Base-by-base conservation (phyloP, 2,329 filamentous ascomycete genomes). In the Hypoxylon sp. region DNA sequence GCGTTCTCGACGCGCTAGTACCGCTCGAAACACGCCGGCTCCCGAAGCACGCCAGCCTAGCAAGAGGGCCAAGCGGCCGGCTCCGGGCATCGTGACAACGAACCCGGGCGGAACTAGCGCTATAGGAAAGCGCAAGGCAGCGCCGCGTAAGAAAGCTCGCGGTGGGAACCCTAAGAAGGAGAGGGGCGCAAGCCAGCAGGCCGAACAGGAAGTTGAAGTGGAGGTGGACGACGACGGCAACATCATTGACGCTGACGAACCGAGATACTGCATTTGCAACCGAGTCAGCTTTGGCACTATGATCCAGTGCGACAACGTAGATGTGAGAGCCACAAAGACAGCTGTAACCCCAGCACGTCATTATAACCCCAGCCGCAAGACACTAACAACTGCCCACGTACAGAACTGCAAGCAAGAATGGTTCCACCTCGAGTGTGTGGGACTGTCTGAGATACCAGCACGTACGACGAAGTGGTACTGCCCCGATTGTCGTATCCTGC, bases 381-480 rank as follows among this genome's bases (percentile, higher is more conserved):
- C 58, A 67, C 65, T 68, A 65, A 71, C 68, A 48, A 48, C 52
- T 45, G 54, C 63, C 55, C 58, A 48, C 56, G 53, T 60, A 63
- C 68, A 82, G 77, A 78, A 89, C 75, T 95, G 91, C 76, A 87
- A 91, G 67, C 86, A 86, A 62, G 90, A 94, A 73, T 95, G 91
- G 91, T 95, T 94, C 72, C 91, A 95, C 71, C 81, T 95, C 35
- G 85, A 87, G 62, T 95, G 91, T 69, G 88, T 95, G 4, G 86
- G 82, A 4, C 78, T 95, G 27, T 78, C 81, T 9, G 81, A 87
- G 20, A 84, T 90, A 57, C 90, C 90, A 9, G 83, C 87, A 2
- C 81, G 89, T 15, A 89, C 88, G 26, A 88, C 88, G 2, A 92
- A 92, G 74, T 95, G 91, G 91, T 95, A 92, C 69, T 95, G 91